Conservation (phyloP, 805 yeast genomes). For the Barnettozyma californica region DNA sequence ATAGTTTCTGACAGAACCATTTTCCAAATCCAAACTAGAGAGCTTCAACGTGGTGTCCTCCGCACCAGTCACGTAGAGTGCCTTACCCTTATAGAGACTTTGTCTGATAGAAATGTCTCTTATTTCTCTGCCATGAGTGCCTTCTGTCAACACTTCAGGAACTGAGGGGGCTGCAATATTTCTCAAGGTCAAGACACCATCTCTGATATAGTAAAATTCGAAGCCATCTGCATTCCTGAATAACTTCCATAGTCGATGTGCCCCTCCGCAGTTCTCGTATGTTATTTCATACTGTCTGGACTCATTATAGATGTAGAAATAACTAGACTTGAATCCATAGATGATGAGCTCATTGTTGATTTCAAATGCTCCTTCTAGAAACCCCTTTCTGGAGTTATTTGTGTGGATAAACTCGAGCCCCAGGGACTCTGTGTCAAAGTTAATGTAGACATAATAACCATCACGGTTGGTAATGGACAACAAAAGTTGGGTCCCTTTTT, state of each 20-base stretch:
- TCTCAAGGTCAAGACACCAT: slow-evolving; percentile 42
- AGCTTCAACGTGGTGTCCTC: slow-evolving; percentile 81
- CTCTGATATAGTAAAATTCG: slow-evolving; percentile 55
- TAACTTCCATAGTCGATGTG: slow-evolving; percentile 80
- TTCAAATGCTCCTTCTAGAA: slow-evolving; percentile 66
- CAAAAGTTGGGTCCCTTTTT: slow-evolving; percentile 14
- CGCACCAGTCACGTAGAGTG: slow-evolving; percentile 66
- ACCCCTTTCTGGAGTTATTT: slow-evolving; percentile 69
- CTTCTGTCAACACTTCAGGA: slow-evolving; percentile 41
- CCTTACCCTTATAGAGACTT: slow-evolving; percentile 16
- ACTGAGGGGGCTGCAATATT: slow-evolving; percentile 22
- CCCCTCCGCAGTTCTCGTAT: slow-evolving; percentile 81
- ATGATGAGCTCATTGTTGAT: slow-evolving; percentile 45
- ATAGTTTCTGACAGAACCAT: slow-evolving; percentile 40
- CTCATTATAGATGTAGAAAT: slow-evolving; percentile 80
- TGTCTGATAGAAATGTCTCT: slow-evolving; percentile 63
- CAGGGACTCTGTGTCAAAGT: slow-evolving; percentile 22
- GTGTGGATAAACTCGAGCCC: slow-evolving; percentile 37
- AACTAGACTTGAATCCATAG: slow-evolving; percentile 79
- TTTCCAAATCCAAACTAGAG: slow-evolving; percentile 29
- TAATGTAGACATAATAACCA: slow-evolving; percentile 49
- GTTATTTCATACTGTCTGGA: slow-evolving; percentile 64
- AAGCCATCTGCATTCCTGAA: slow-evolving; percentile 26
- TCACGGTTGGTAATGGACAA: slow-evolving; percentile 56
- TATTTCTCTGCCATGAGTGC: slow-evolving; percentile 90